Evolutionary conservation across 805 yeast species (phyloP).

Genomic region (Candida odintsovae): DNA sequence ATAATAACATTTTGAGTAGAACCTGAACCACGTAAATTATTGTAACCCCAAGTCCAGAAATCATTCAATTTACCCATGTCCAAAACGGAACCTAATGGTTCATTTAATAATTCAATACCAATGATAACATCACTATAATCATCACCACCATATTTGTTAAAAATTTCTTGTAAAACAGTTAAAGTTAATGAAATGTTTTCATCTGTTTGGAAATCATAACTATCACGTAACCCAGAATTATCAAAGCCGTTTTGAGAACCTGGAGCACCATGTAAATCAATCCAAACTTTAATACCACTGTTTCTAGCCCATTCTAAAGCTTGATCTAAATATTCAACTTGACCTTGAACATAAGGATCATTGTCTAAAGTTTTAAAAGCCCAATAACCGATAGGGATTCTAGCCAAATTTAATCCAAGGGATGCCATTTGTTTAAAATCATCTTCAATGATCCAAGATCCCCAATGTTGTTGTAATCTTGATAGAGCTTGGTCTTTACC

Average conservation of each 20-base stretch:
- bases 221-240: slow-evolving; percentile 73
- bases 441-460: slow-evolving; percentile 49
- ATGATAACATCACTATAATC: slow-evolving; percentile 65
- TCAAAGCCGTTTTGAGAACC: slow-evolving; percentile 88
- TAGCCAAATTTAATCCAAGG: slow-evolving; percentile 61
- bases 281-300: slow-evolving; percentile 58
- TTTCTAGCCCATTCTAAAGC: slow-evolving; percentile 65
- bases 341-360: slow-evolving; percentile 67
- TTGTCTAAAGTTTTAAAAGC: slow-evolving; percentile 38
- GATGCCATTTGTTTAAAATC: slow-evolving; percentile 48
- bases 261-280: slow-evolving; percentile 78
- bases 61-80: slow-evolving; percentile 52
- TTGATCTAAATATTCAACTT: slow-evolving; percentile 54
- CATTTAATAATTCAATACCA: slow-evolving; percentile 84
- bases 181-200: slow-evolving; percentile 50
- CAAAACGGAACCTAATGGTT: slow-evolving; percentile 74
- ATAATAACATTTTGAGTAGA: slow-evolving; percentile 55
- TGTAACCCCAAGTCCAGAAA: slow-evolving; percentile 61
- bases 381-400: slow-evolving; percentile 82
- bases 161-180: slow-evolving; percentile 47
- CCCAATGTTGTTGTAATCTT: slow-evolving; percentile 49
- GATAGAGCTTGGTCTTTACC: slow-evolving; percentile 41
- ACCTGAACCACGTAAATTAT: slow-evolving; percentile 49
- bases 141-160: slow-evolving; percentile 56
- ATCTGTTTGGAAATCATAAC: slow-evolving; percentile 46